Percentiles rank a stretch among this genome's conserved stretches.
phyloP scores from a whole-genome alignment of 371 early-diverging fungal genomes.

The Amoeboaphelidium occidentale region DNA sequence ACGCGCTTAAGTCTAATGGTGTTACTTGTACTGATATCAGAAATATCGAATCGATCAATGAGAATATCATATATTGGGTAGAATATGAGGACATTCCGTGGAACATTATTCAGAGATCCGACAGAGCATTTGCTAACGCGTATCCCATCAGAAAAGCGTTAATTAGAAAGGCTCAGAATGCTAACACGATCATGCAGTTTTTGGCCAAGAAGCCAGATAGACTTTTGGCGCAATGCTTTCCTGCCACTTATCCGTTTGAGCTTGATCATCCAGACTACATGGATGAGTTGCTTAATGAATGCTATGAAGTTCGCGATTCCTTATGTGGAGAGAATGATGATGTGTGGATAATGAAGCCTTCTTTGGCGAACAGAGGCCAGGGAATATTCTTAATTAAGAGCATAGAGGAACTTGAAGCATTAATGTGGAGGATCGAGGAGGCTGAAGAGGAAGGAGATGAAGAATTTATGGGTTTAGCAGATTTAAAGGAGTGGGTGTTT shows the following conservation, averaged over 20 bases:
- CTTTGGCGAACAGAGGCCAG: slow-evolving; percentile 34
- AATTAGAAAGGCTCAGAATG: slow-evolving; percentile 35
- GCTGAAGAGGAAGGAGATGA: background rate
- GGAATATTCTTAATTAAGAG: slow-evolving; percentile 39
- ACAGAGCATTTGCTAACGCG: slow-evolving; percentile 18
- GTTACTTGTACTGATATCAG: no score
- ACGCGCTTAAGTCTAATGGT: no score
- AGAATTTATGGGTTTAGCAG: slow-evolving; percentile 9
- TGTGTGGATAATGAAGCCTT: slow-evolving; percentile 36
- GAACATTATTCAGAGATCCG: slow-evolving; percentile 13
- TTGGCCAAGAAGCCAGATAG: slow-evolving; percentile 23
- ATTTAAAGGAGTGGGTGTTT: slow-evolving; percentile 41
- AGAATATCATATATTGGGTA: slow-evolving; percentile 38
- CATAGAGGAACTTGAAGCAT: slow-evolving; percentile 12
- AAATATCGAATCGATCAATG: no score
- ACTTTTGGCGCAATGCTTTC: slow-evolving; percentile 22
- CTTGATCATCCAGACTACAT: slow-evolving; percentile 40
- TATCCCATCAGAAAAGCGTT: slow-evolving; percentile 40
- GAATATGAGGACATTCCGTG: slow-evolving; percentile 39
- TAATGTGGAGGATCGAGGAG: slow-evolving; percentile 7
- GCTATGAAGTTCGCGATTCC: slow-evolving; percentile 32
- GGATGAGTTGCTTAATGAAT: slow-evolving; percentile 42
- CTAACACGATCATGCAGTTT: slow-evolving; percentile 3
- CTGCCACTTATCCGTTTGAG: slow-evolving; percentile 39
- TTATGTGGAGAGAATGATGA: slow-evolving; percentile 17